Percentiles rank a stretch among this genome's conserved stretches.
Conservation (phyloP, 73 alveolate genomes). For the Diophrys appendiculata region DNA sequence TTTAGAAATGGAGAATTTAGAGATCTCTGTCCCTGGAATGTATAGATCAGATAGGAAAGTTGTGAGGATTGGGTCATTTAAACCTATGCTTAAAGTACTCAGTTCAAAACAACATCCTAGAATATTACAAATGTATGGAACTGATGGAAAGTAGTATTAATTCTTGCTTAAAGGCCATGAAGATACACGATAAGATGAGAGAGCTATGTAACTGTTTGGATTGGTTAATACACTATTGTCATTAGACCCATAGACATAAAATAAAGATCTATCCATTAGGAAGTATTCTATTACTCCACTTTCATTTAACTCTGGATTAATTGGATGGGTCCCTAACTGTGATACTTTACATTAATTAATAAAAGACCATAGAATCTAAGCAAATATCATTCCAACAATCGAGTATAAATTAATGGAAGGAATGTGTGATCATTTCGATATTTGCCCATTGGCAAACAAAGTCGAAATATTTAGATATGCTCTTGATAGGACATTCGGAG, state of each 20-base stretch:
- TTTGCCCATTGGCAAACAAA: conserved; percentile 83
- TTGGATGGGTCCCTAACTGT: conserved; percentile 98
- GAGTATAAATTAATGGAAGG: conserved; percentile 87
- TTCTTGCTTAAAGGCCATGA: conserved; percentile 97
- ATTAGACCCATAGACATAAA: conserved; percentile 89
- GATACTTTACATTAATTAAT: conserved; percentile 94
- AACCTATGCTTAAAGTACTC: conserved; percentile 83
- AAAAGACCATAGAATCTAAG: conserved; percentile 88
- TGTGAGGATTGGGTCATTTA: conserved; percentile 77
- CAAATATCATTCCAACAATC: conserved; percentile 80
- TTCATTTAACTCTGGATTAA: conserved; percentile 92
- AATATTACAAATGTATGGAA: conserved; percentile 87
- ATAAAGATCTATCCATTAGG: conserved; percentile 86
- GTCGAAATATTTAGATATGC: conserved; percentile 91
- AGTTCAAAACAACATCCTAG: conserved; percentile 96
- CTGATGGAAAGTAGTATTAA: conserved; percentile 93
- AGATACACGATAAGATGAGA: conserved; percentile 97
- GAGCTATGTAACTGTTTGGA: conserved; percentile 97
- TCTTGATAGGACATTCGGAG: conserved; percentile 92
- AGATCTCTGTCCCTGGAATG: conserved; percentile 88
- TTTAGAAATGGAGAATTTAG: conserved; percentile 69
- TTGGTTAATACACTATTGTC: conserved; percentile 92
- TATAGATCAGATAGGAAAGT: conserved; percentile 76
- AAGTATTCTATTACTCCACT: conserved; percentile 94
- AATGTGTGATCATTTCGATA: conserved; percentile 83